Evolutionary conservation across 2,329 filamentous ascomycete species (phyloP), one percentile per base, ranked within the genome.

Genomic region (Nannizziopsis arthrosporioides): DNA sequence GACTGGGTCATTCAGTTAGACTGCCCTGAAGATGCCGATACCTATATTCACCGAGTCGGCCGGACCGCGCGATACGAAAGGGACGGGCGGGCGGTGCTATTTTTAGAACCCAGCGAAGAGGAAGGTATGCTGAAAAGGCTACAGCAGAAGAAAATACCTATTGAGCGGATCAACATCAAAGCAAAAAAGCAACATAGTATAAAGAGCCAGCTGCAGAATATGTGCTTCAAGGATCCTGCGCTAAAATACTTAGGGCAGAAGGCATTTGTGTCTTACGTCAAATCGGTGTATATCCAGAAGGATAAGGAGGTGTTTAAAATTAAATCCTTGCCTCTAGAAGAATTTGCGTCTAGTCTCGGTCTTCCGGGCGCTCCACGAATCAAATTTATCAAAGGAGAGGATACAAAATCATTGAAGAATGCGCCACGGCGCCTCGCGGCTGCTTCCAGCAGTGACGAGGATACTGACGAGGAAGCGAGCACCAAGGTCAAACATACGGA

Each of bases 1-100:
- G 92, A 98, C 64, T 98, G 92, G 84, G 92, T 98, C 4, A 87
- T 98, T n/a, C 92, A 98, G 63, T 76, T 86, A n/a, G 92, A 98
- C 64, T 94, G 86, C 56, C 92, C 92, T 0, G 92, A 98, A 65
- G 90, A 98, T 63, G 84, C 85, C 3, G 92, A 96, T 60, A 98
- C 92, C 0, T 98, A 98, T 60, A 96, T 98, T 56, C 92, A 98
- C 67, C 81, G 92, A 51, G 90, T 95, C 3, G 92, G 92, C 1
- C 80, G 92, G 27, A 96, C 92, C 14, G 92, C 92, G n/a, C 79
- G 90, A 17, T 96, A 93, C 64, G 83, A 95, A 59, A 83, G 84
- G 54, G 80, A 86, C 46, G 92, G 92, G 6, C 80, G 83, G 35
- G 90, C 92, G 1, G 86, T 96, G 0, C 66, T 98, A 0, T 95